Conservation (phyloP, 208 protist genomes). For the Leishmania arabica region DNA sequence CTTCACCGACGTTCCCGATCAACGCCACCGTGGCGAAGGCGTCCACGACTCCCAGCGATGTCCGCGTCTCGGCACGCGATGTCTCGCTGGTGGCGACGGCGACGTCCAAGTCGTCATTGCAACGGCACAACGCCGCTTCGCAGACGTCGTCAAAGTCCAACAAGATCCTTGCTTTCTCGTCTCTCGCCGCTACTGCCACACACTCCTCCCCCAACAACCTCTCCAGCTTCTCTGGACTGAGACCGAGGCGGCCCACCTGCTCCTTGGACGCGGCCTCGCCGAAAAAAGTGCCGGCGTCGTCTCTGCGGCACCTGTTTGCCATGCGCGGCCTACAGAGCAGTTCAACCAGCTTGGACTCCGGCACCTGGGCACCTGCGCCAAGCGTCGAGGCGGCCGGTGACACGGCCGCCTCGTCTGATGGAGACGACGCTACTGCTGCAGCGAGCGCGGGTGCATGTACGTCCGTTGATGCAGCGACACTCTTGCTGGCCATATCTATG, state of each 20-base stretch:
- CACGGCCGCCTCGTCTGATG: not conserved
- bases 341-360: constrained; percentile 16
- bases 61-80: not conserved
- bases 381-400: not conserved
- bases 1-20: not conserved
- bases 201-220: not conserved
- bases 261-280: constrained; percentile 9
- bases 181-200: not conserved
- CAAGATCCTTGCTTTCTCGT: not conserved
- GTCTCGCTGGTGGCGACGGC: not conserved
- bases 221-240: not conserved
- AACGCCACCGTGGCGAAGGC: not conserved
- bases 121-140: constrained; percentile 1
- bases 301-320: constrained; percentile 16
- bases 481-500: not conserved
- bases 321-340: constrained; percentile 9
- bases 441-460: not conserved
- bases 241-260: constrained; percentile 5
- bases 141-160: not conserved
- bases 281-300: constrained; percentile 4
- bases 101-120: constrained; percentile 2
- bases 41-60: not conserved
- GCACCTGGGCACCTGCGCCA: constrained; percentile 3
- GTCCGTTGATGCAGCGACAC: not conserved
- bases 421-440: not conserved